phyloP scores from a whole-genome alignment of 805 yeast species.

The Hanseniaspora nectarophila region DNA sequence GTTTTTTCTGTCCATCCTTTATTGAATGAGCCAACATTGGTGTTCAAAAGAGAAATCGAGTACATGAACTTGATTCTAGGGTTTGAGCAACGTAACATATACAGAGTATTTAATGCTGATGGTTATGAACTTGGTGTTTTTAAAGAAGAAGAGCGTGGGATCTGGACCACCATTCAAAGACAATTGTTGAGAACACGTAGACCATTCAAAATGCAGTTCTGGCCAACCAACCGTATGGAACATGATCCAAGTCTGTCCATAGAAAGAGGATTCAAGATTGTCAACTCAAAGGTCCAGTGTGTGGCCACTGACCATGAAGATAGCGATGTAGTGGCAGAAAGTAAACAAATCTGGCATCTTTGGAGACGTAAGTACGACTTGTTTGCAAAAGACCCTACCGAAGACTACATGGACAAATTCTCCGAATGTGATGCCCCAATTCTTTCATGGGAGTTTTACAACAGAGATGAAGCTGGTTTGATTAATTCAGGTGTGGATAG shows the following conservation, averaged over 20 bases:
- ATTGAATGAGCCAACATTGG: slow-evolving; percentile 67
- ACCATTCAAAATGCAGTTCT: slow-evolving; percentile 66
- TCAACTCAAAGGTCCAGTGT: slow-evolving; percentile 77
- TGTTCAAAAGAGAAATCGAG: slow-evolving; percentile 80
- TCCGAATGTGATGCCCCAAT: slow-evolving; percentile 83
- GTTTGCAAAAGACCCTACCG: slow-evolving; percentile 37
- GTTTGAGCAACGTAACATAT: slow-evolving; percentile 80
- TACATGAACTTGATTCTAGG: slow-evolving; percentile 78
- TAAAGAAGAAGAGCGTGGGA: slow-evolving; percentile 60
- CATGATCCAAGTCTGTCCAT: slow-evolving; percentile 2
- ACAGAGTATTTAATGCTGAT: slow-evolving; percentile 55
- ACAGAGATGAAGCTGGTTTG: slow-evolving; percentile 43
- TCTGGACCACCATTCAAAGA: slow-evolving; percentile 51
- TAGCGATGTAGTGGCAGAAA: slow-evolving; percentile 59
- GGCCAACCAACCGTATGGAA: slow-evolving; percentile 31
- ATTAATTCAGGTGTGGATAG: slow-evolving; percentile 72
- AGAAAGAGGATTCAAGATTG: slow-evolving; percentile 46
- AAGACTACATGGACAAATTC: slow-evolving; percentile 45
- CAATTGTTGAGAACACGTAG: slow-evolving; percentile 78
- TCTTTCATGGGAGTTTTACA: slow-evolving; percentile 76
- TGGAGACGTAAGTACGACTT: slow-evolving; percentile 86
- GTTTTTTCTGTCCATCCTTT: slow-evolving; percentile 3
- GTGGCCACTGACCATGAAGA: slow-evolving; percentile 25
- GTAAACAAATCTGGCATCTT: slow-evolving; percentile 85
- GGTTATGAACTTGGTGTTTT: slow-evolving; percentile 74